Conservation (phyloP, 2,329 filamentous ascomycete genomes). For the Eutypella sp. region DNA sequence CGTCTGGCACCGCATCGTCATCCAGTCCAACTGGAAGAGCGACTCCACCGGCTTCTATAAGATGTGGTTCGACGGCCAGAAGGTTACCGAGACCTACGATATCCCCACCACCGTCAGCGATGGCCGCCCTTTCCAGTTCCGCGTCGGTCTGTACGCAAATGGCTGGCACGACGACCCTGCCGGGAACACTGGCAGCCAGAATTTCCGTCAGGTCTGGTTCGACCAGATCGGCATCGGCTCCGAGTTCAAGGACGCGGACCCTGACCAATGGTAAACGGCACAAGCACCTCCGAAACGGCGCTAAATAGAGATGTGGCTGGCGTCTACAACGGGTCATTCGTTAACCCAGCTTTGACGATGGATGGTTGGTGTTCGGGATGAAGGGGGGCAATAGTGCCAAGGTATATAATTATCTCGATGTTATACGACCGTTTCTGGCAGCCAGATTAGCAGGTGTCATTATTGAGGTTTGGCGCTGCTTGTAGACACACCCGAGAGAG, state of each 20-base stretch:
- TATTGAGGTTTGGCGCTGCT: too few species aligned
- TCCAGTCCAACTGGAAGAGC: constrained; percentile 41
- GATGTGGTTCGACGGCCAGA: constrained; percentile 41
- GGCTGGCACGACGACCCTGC: constrained; percentile 38
- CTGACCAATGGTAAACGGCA: constrained; percentile 10
- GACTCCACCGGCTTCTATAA: constrained; percentile 39
- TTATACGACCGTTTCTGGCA: too few species aligned
- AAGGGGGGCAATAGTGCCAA: too few species aligned
- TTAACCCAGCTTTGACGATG: too few species aligned
- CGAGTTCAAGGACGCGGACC: constrained; percentile 34
- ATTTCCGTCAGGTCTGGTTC: constrained; percentile 43
- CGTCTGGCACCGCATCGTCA: constrained; percentile 40
- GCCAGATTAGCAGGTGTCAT: too few species aligned
- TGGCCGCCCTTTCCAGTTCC: constrained; percentile 38
- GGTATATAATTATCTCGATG: too few species aligned
- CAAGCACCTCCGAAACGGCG: not conserved
- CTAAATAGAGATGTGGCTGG: not conserved
- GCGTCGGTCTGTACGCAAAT: constrained; percentile 46
- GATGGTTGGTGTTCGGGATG: too few species aligned
- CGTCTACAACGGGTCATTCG: not conserved
- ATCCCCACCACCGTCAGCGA: constrained; percentile 42
- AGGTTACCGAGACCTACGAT: constrained; percentile 35
- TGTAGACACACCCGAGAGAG: too few species aligned
- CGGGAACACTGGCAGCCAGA: constrained; percentile 33
- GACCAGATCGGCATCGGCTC: constrained; percentile 43